Percentiles rank a stretch among this genome's conserved stretches.
Evolutionary conservation across 495 filamentous ascomycete species (phyloP).

Genomic region (Bathelium albidoporum): DNA sequence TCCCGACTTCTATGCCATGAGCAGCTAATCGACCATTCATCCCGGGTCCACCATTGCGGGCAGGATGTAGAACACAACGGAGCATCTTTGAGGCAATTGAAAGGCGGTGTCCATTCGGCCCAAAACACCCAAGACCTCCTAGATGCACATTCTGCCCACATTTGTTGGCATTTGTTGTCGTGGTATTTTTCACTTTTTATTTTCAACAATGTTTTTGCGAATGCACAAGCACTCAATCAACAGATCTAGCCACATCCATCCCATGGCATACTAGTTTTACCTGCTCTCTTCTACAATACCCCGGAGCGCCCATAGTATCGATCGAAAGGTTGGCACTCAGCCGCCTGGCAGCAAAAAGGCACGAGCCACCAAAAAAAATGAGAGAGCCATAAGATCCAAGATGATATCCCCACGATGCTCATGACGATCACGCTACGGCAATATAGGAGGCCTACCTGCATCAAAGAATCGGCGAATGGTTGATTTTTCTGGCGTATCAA

Average conservation of each 20-base stretch:
- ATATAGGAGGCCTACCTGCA: not conserved
- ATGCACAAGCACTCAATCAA: not conserved
- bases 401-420: not conserved
- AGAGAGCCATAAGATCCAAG: not conserved
- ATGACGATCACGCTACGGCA: not conserved
- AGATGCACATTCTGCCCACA: not conserved
- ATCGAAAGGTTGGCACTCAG: not conserved
- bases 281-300: not conserved
- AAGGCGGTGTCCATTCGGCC: not conserved
- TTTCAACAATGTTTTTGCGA: not conserved
- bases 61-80: not conserved
- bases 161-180: not conserved
- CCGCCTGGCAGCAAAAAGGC: not conserved
- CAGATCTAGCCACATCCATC: not conserved
- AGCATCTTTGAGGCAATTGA: not conserved
- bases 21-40: not conserved
- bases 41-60: not conserved
- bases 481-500: not conserved
- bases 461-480: not conserved
- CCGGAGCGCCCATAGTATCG: not conserved
- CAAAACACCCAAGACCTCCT: not conserved
- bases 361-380: not conserved
- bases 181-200: not conserved
- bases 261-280: not conserved
- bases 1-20: conserved; percentile 19